Evolutionary conservation across 2,329 filamentous ascomycete genomes (phyloP).

Genomic region (Clarireedia homoeocarpa): DNA sequence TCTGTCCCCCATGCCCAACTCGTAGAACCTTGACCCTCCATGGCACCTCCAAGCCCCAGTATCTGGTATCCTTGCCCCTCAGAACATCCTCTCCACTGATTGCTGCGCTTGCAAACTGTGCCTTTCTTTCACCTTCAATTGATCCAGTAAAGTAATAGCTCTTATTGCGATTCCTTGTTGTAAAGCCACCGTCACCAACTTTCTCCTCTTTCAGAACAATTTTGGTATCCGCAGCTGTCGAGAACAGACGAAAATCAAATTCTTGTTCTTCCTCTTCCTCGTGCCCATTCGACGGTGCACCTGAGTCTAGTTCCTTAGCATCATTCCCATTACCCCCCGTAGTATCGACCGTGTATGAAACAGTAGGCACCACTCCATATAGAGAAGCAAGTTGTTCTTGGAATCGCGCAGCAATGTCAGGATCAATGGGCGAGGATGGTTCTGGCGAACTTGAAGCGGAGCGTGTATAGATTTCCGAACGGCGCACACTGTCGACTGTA

Average conservation of each 20-base stretch:
- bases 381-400: slow-evolving; percentile 20
- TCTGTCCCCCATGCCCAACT: slow-evolving; percentile 19
- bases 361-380: slow-evolving; percentile 17
- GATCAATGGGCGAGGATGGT: slow-evolving; percentile 20
- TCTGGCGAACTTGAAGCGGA: slow-evolving; percentile 15
- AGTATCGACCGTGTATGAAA: neutral
- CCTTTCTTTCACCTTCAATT: slow-evolving; percentile 32
- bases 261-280: slow-evolving; percentile 30
- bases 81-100: slow-evolving; percentile 46
- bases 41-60: slow-evolving; percentile 52
- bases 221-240: slow-evolving; percentile 30
- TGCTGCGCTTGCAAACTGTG: slow-evolving; percentile 39
- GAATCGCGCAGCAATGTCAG: slow-evolving; percentile 13
- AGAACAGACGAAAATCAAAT: slow-evolving; percentile 52
- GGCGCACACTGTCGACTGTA: slow-evolving; percentile 38
- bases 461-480: slow-evolving; percentile 42
- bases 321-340: slow-evolving; percentile 21
- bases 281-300: slow-evolving; percentile 6
- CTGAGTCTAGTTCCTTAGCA: slow-evolving; percentile 1
- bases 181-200: slow-evolving; percentile 34
- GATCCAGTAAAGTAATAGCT: slow-evolving; percentile 42
- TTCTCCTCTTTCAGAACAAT: slow-evolving; percentile 41
- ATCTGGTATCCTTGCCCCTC: slow-evolving; percentile 34
- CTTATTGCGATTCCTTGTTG: slow-evolving; percentile 35
- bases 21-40: slow-evolving; percentile 47